A percentile compares a stretch with the other conserved stretches of the same genome.
These are phyloP conservation scores for Solanum chmielewskii DNA, from an alignment of 257 asterid species.

Conservation along the genomic window DNA sequence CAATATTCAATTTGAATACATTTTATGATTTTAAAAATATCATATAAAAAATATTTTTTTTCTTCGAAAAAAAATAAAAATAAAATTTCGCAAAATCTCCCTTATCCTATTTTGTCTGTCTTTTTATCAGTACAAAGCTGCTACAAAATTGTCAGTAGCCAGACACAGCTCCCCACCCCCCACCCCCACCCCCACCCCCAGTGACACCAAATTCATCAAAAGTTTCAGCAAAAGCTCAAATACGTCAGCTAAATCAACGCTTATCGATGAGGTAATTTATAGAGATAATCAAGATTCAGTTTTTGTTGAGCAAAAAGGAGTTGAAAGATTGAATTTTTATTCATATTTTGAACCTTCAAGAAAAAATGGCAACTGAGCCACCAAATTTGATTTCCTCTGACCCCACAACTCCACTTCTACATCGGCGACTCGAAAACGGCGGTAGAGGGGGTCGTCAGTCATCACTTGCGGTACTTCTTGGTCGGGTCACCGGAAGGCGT, in stretches of 20 bases:
- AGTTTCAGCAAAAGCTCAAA: neutral
- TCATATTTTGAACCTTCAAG: neutral
- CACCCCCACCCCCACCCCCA: no score
- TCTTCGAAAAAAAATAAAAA: no score
- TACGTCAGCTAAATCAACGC: neutral
- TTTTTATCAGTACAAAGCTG: neutral
- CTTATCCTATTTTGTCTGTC: neutral
- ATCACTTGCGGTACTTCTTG: slow-evolving; percentile 47
- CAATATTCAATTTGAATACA: no score
- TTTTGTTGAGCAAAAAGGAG: neutral
- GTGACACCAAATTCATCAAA: neutral
- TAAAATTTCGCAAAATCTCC: no score
- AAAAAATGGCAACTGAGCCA: slow-evolving; percentile 10
- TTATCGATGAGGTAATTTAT: neutral
- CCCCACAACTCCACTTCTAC: slow-evolving; percentile 46
- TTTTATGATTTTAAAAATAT: no score
- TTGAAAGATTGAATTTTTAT: neutral
- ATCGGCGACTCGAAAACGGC: slow-evolving; percentile 36
- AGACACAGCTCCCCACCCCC: neutral
- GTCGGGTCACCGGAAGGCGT: slow-evolving; percentile 64
- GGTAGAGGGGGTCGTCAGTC: slow-evolving; percentile 18
- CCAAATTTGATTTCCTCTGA: neutral
- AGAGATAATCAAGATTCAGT: neutral
- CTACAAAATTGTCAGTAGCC: neutral
- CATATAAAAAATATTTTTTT: no score